Conservation (phyloP, 2,329 filamentous ascomycete species). For the Fusarium oxysporum region DNA sequence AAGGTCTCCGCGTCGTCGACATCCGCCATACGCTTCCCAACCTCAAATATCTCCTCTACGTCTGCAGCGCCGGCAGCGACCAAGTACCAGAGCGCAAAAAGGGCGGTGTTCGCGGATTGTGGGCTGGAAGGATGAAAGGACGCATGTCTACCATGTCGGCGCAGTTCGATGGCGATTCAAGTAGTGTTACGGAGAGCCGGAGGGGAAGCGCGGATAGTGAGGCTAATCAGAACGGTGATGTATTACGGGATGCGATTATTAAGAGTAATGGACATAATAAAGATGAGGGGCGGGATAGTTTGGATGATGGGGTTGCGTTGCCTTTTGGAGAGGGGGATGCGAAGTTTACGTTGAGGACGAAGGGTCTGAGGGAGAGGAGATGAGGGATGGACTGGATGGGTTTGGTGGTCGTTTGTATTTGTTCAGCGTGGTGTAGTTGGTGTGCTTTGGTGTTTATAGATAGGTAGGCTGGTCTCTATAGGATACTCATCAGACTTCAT, state of each 20-base stretch:
- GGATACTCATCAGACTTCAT: background rate
- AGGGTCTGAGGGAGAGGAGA: conserved; percentile 63
- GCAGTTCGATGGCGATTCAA: conserved; percentile 52
- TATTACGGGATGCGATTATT: conserved; percentile 53
- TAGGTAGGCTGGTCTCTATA: background rate
- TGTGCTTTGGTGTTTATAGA: conserved; percentile 11
- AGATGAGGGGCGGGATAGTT: conserved; percentile 29
- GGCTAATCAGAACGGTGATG: conserved; percentile 55
- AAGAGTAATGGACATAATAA: conserved; percentile 41
- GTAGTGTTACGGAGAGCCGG: conserved; percentile 54
- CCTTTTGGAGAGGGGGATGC: conserved; percentile 61
- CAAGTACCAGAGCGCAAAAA: conserved; percentile 71
- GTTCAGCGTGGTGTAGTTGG: conserved; percentile 15
- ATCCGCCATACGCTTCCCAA: conserved; percentile 94
- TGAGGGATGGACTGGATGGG: background rate
- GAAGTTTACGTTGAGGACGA: conserved; percentile 66
- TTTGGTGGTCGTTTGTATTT: background rate
- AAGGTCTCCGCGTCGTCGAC: conserved; percentile 85
- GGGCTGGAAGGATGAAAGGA: conserved; percentile 61
- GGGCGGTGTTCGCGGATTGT: conserved; percentile 70
- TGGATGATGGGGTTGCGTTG: conserved; percentile 48
- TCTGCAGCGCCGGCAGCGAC: conserved; percentile 82
- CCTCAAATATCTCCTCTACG: conserved; percentile 90
- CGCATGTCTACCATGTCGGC: conserved; percentile 48
- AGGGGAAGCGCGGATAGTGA: conserved; percentile 60